A percentile compares a stretch with the other conserved stretches of the same genome.
Conservation (phyloP, 805 yeast genomes). For the Candida maesae region DNA sequence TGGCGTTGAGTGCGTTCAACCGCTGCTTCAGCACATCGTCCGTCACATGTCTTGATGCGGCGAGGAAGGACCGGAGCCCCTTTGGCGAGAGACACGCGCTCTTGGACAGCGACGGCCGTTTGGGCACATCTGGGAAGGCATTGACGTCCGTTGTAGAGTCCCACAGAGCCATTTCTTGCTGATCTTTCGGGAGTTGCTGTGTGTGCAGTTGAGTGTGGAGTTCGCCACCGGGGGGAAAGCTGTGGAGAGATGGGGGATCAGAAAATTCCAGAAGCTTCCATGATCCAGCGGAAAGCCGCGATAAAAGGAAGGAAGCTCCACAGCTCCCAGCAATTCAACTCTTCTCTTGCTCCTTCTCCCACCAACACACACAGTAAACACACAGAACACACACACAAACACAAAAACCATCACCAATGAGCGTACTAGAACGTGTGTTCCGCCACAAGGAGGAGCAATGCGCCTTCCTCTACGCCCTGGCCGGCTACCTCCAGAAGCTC, state of each 20-base stretch:
- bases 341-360: background rate
- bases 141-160: conserved; percentile 12
- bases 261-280: background rate
- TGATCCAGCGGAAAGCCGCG: background rate
- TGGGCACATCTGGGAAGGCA: conserved; percentile 21
- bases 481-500: conserved; percentile 9
- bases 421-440: conserved; percentile 6
- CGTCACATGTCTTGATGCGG: conserved; percentile 32
- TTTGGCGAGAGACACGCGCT: conserved; percentile 32
- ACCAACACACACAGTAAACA: background rate
- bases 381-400: background rate
- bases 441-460: conserved; percentile 7
- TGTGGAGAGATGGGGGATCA: too few species aligned
- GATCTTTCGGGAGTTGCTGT: background rate
- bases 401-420: conserved; percentile 5
- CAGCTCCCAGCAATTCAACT: too few species aligned
- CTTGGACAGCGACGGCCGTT: conserved; percentile 26
- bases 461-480: conserved; percentile 13
- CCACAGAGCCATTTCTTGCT: conserved; percentile 25
- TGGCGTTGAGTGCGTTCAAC: conserved; percentile 35
- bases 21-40: conserved; percentile 46
- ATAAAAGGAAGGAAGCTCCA: background rate
- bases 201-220: background rate
- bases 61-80: conserved; percentile 35
- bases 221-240: too few species aligned